These are phyloP conservation scores for Westerdykella aurantiaca DNA, from an alignment of 2,329 filamentous ascomycete species.

Conservation along the genomic window DNA sequence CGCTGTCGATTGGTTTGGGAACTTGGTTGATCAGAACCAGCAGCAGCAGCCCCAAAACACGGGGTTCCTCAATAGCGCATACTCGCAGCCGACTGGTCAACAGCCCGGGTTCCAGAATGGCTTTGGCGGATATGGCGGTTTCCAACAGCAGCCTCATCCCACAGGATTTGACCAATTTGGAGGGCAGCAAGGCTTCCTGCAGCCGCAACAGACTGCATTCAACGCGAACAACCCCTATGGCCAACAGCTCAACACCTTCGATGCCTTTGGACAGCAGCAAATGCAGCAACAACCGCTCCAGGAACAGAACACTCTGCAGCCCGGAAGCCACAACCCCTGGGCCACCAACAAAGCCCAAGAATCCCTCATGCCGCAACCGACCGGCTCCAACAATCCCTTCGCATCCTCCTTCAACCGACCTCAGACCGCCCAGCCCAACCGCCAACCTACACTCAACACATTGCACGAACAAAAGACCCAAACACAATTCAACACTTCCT, in stretches of 20 bases:
- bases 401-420: conserved; percentile 62
- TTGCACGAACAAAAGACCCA: conserved; percentile 82
- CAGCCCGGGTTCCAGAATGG: conserved; percentile 64
- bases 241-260: conserved; percentile 24
- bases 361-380: conserved; percentile 72
- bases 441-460: conserved; percentile 65
- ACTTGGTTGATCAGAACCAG: conserved; percentile 70
- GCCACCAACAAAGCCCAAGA: conserved; percentile 57
- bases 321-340: conserved; percentile 95
- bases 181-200: conserved; percentile 40
- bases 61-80: conserved; percentile 61
- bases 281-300: conserved; percentile 47
- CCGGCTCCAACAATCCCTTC: conserved; percentile 97
- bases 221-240: conserved; percentile 40
- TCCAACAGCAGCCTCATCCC: conserved; percentile 52
- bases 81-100: conserved; percentile 73
- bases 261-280: conserved; percentile 33
- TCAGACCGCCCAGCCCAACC: conserved; percentile 51
- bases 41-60: conserved; percentile 61
- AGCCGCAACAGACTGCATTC: conserved; percentile 57
- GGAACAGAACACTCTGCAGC: conserved; percentile 59
- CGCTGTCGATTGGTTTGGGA: conserved; percentile 95
- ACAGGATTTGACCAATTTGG: conserved; percentile 60
- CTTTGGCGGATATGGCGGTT: conserved; percentile 56
- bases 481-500: conserved; percentile 52